Evolutionary conservation across 352 stramenopile genomes (phyloP), one percentile per base, ranked within the genome.

Genomic region (Globisporangium viniferum): DNA sequence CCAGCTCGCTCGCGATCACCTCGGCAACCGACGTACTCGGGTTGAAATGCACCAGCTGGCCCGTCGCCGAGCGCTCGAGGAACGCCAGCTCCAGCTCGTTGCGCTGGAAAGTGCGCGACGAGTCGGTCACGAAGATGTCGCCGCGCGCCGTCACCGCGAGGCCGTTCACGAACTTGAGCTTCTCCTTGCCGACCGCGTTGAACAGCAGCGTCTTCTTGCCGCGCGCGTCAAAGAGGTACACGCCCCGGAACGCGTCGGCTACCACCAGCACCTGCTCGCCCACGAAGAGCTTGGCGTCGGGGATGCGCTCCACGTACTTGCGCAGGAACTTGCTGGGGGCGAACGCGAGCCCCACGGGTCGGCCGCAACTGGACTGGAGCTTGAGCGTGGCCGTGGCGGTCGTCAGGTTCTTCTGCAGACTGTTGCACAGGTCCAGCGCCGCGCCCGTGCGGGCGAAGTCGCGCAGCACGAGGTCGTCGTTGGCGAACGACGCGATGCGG

Each of bases 41-140:
- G 57, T 87, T 69, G 39, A 89, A 86, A 10, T 73, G 79, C 59
- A 91, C 67, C 58, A 91, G 71, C 20, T 78, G 81, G 0, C 82
- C 82, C 12, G 72, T 84, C 15, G 71, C 69, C 48, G 72, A 59
- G 20, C 73, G 72, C 66, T 91, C 81, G 24, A 91, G 65, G 55
- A 79, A 78, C 65, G 88, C 79, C 56, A 86, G 56, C 48, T 76
- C 61, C 15, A 89, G 71, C 12, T 71, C 62, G 64, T 80, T 81
- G 44, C 76, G 77, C 60, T 76, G 68, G 67, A 84, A 89, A 36
- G 74, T 77, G 56, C 71, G 76, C 14, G 80, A 84, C 36, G 82
- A 84, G 41, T 88, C 82, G 5, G 72, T 89, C 51, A 88, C 73
- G 66, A 80, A 89, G n/a, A 91, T 73, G 33, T 84, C 66, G 15